phyloP scores from a whole-genome alignment of 805 yeast species.

The Lachancea quebecensis region DNA sequence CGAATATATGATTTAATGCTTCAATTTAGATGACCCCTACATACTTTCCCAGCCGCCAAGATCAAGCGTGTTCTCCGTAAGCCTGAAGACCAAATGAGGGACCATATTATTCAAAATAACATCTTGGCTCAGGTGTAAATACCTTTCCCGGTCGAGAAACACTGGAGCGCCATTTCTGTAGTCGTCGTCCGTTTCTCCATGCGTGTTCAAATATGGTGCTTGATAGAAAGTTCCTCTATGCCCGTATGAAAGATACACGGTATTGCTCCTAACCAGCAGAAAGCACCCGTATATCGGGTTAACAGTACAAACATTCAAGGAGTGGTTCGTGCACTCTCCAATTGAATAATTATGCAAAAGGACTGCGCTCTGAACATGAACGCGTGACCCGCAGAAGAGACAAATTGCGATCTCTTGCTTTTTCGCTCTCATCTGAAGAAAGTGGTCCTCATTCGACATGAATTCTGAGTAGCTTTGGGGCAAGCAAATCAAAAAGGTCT shows the following conservation, averaged over 20 bases:
- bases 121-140: constrained; percentile 55
- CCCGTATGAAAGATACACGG: constrained; percentile 47
- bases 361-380: constrained; percentile 59
- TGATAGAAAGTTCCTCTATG: constrained; percentile 73
- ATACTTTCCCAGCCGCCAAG: constrained; percentile 90
- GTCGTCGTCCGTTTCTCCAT: constrained; percentile 79
- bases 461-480: constrained; percentile 59
- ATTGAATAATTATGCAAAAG: constrained; percentile 38
- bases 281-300: constrained; percentile 22
- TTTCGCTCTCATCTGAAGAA: constrained; percentile 35
- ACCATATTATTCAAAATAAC: constrained; percentile 77
- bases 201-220: constrained; percentile 79
- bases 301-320: constrained; percentile 46
- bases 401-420: constrained; percentile 75
- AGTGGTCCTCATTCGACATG: constrained; percentile 39
- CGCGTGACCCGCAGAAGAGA: constrained; percentile 65
- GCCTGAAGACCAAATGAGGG: constrained; percentile 69
- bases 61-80: constrained; percentile 71
- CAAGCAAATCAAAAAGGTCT: constrained; percentile 50
- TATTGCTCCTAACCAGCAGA: constrained; percentile 21
- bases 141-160: constrained; percentile 52
- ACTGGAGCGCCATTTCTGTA: constrained; percentile 66
- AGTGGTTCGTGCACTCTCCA: constrained; percentile 81
- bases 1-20: not conserved
- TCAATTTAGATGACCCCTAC: constrained; percentile 7